Evolutionary conservation across 352 stramenopile species (phyloP).

Genomic region (Saprolegnia diclina): DNA sequence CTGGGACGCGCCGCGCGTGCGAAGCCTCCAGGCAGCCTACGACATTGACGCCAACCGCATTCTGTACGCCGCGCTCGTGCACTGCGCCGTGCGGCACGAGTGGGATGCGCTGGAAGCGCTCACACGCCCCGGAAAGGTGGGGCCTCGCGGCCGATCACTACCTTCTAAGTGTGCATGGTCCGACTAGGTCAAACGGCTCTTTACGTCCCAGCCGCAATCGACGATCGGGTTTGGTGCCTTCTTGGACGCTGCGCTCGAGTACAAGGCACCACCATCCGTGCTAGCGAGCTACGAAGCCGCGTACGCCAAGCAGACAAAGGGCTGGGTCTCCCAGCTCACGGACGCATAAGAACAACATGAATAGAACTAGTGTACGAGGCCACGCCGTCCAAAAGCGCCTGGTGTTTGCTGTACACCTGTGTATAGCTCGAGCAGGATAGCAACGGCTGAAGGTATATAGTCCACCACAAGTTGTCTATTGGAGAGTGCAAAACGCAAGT

Average conservation of each 20-base stretch:
- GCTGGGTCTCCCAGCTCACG: constrained; percentile 3
- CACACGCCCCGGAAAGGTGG: constrained; percentile 34
- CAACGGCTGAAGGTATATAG: too few species aligned
- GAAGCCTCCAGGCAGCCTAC: not conserved
- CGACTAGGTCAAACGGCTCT: constrained; percentile 32
- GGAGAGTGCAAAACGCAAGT: too few species aligned
- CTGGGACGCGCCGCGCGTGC: constrained; percentile 6
- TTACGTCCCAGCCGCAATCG: constrained; percentile 30
- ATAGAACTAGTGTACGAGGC: not conserved
- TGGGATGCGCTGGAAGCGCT: constrained; percentile 52
- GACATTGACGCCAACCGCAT: constrained; percentile 1
- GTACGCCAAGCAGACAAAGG: constrained; percentile 39
- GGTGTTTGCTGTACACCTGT: too few species aligned
- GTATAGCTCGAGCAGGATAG: too few species aligned
- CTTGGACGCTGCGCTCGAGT: constrained; percentile 49
- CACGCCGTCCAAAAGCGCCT: too few species aligned
- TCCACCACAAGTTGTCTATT: too few species aligned
- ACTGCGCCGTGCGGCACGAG: constrained; percentile 39
- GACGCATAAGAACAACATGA: not conserved
- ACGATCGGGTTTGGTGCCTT: constrained; percentile 69
- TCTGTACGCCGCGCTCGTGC: constrained; percentile 46
- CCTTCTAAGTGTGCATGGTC: constrained; percentile 32
- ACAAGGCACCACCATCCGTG: constrained; percentile 42
- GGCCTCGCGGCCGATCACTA: constrained; percentile 37
- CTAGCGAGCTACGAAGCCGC: constrained; percentile 42